Base-by-base conservation (phyloP, 176 grass and related monocot species). In the Dendrocalamus sinicus region DNA sequence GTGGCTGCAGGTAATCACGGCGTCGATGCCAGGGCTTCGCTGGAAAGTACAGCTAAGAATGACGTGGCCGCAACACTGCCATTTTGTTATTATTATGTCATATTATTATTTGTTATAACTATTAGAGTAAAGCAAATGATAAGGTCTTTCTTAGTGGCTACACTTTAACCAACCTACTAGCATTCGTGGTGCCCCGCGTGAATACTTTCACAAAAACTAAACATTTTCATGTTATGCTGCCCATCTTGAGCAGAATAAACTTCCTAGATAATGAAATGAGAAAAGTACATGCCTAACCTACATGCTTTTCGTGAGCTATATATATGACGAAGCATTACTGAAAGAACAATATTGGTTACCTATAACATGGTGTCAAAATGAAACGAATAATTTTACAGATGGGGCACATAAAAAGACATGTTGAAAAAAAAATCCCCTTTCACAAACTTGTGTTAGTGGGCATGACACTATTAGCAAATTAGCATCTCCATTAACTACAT, bases 401-500 rank as follows among this genome's bases (percentile, higher is more conserved):
- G 2, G 17, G 30, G 2, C 17, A 57, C 12, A 28, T n/a, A 76
- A 35, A 23, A 70, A 73, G n/a, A 61, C 15, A 53, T 20, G 15
- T 32, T 66, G 59, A 35, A 51, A 62, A 10, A 10, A 35, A 17
- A 24, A 14, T 39, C 8, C 19, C 20, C 16, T 12, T 23, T 60
- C 17, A 12, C 2, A 58, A 75, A 61, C 13, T 58, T 60, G 37
- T 59, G 73, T 44, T 61, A 86, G 84, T 86, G 65, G 41, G 53
- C 84, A 71, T 24, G 53, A 9, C 75, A 86, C 75, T 86, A 39
- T 70, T 78, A 70, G 19, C 50, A 55, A 45, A 12, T 35, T 72
- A 40, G 75, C 84, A 79, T 71, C 64, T 79, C 53, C 15, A 40
- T 20, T 54, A 71, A 79, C 16, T 35, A 70, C 24, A 32, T 19